Percentiles rank a stretch among this genome's conserved stretches.
These are phyloP conservation scores for Tephrocybe sp. DNA, from an alignment of 768 basidiomycete species.

Conservation along the genomic window DNA sequence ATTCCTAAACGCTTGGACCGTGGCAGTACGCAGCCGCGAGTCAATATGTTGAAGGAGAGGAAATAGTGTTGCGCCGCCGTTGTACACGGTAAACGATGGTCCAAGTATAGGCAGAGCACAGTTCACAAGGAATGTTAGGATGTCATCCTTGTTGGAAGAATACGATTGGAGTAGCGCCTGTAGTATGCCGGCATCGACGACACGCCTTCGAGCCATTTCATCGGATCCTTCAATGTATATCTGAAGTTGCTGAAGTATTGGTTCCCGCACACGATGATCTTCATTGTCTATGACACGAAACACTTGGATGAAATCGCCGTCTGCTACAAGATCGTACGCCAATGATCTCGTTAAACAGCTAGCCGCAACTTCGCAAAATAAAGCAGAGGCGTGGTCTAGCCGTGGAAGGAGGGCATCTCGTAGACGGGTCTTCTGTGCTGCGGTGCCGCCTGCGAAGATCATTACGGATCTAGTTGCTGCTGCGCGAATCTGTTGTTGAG, in stretches of 20 bases:
- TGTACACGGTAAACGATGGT: constrained; percentile 15
- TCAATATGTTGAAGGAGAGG: constrained; percentile 15
- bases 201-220: constrained; percentile 12
- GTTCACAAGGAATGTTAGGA: constrained; percentile 10
- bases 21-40: constrained; percentile 16
- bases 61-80: constrained; percentile 11
- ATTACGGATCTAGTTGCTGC: constrained; percentile 11
- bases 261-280: constrained; percentile 15
- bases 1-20: constrained; percentile 12
- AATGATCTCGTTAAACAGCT: constrained; percentile 12
- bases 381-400: constrained; percentile 9
- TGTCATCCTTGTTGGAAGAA: constrained; percentile 5
- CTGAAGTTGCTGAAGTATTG: constrained; percentile 13
- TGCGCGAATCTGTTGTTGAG: constrained; percentile 14
- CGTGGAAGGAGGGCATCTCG: constrained; percentile 13
- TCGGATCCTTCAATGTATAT: constrained; percentile 12
- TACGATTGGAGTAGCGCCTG: constrained; percentile 10
- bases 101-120: constrained; percentile 17
- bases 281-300: constrained; percentile 14
- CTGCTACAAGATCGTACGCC: constrained; percentile 16
- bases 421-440: constrained; percentile 9
- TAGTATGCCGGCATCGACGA: constrained; percentile 17
- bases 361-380: constrained; percentile 11
- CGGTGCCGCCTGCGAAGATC: constrained; percentile 8
- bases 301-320: constrained; percentile 13